These are phyloP conservation scores for Coccomyxa sp. DNA, from an alignment of 139 green algal genomes.

Conservation along the genomic window DNA sequence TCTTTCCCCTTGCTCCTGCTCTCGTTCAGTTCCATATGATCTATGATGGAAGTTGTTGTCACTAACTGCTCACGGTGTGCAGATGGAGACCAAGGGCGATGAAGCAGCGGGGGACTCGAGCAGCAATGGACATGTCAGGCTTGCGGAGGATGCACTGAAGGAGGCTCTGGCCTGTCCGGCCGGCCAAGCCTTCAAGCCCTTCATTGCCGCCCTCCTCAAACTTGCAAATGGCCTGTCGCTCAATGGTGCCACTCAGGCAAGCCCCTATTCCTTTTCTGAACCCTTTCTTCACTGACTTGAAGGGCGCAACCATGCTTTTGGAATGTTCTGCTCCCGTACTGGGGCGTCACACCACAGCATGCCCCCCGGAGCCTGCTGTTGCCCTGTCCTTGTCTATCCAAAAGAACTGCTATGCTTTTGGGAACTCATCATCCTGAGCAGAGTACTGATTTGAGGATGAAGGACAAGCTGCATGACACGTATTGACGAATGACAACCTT, in stretches of 20 bases:
- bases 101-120: not conserved
- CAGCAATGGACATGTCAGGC: not conserved
- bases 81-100: not conserved
- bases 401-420: no score
- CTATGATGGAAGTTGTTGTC: no score
- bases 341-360: not conserved
- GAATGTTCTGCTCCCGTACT: not conserved
- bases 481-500: not conserved
- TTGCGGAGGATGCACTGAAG: conserved; percentile 21
- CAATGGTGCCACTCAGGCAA: not conserved
- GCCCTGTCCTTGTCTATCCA: not conserved
- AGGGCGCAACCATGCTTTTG: not conserved
- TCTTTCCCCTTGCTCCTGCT: not conserved
- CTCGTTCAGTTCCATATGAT: no score
- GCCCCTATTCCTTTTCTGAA: not conserved
- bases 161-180: conserved; percentile 23
- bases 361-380: not conserved
- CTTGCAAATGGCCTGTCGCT: not conserved
- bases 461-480: not conserved
- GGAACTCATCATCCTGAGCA: no score
- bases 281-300: not conserved
- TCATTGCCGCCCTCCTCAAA: conserved; percentile 31
- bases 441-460: no score
- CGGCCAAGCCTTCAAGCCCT: conserved; percentile 23
- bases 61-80: no score